These are phyloP conservation scores for Plasmodium reichenowi DNA, from an alignment of 169 alveolate species.

Conservation along the genomic window DNA sequence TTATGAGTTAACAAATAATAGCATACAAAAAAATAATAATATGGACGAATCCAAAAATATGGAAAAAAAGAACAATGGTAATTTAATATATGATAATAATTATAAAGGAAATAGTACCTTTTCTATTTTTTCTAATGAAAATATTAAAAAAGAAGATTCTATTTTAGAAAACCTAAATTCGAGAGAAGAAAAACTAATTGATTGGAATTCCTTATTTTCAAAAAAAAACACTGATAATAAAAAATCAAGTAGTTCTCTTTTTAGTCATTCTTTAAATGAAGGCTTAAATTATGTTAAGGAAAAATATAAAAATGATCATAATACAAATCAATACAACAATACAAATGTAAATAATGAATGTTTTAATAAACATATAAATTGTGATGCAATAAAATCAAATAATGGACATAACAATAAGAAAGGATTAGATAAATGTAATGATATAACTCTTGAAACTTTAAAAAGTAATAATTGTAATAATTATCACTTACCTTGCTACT, in stretches of 20 bases:
- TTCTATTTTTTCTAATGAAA: slow-evolving; percentile 21
- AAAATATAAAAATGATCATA: slow-evolving; percentile 12
- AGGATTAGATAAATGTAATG: slow-evolving; percentile 13
- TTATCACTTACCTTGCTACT: slow-evolving; percentile 21
- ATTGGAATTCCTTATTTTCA: slow-evolving; percentile 76
- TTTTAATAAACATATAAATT: neutral
- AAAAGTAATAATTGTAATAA: neutral
- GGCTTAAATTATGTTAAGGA: slow-evolving; percentile 17
- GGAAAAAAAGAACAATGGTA: neutral
- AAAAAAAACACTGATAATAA: slow-evolving; percentile 3
- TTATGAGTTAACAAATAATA: slow-evolving; percentile 9
- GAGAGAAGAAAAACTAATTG: slow-evolving; percentile 66
- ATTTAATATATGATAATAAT: neutral
- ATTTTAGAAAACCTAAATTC: slow-evolving; percentile 13
- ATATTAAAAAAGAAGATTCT: slow-evolving; percentile 43
- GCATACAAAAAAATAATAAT: neutral
- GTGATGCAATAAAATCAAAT: neutral
- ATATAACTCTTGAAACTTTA: neutral
- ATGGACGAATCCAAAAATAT: slow-evolving; percentile 2
- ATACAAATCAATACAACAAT: neutral
- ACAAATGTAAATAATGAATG: slow-evolving; percentile 3
- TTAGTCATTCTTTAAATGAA: slow-evolving; percentile 46
- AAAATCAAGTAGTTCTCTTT: slow-evolving; percentile 8
- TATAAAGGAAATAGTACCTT: slow-evolving; percentile 3
- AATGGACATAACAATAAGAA: slow-evolving; percentile 1